Percentiles rank a stretch among this genome's conserved stretches.
These are phyloP conservation scores for Fraxinus platypoda DNA, from an alignment of 305 asterid species.

Conservation along the genomic window DNA sequence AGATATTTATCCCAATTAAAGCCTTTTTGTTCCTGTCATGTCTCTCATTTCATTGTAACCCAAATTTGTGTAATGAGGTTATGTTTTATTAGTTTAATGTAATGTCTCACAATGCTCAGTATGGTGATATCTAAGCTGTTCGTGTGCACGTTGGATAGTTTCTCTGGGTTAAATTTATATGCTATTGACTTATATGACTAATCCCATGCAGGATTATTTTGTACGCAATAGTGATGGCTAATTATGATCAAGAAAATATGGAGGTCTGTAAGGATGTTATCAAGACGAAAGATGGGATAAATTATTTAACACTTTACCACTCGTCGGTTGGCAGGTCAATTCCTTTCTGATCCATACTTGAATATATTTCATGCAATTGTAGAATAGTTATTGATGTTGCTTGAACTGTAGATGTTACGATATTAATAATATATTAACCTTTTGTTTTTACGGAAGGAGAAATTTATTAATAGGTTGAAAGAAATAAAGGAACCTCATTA, in stretches of 20 bases:
- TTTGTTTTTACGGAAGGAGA: not conserved
- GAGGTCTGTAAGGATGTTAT: slow-evolving; percentile 54
- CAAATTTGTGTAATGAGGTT: not conserved
- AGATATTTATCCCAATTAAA: not conserved
- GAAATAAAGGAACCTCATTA: not conserved
- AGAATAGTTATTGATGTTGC: not conserved
- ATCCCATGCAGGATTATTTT: slow-evolving; percentile 62
- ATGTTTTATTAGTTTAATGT: not conserved
- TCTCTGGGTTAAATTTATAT: not conserved
- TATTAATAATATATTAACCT: not conserved
- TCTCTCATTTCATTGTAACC: not conserved
- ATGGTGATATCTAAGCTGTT: slow-evolving; percentile 12
- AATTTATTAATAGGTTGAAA: not conserved
- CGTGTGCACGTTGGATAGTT: slow-evolving; percentile 1
- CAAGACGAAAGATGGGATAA: slow-evolving; percentile 66
- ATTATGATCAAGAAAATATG: slow-evolving; percentile 65
- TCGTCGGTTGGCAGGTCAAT: slow-evolving; percentile 85
- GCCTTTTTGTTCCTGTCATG: not conserved
- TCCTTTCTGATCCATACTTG: slow-evolving; percentile 14
- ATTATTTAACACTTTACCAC: slow-evolving; percentile 67
- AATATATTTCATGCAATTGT: slow-evolving; percentile 7
- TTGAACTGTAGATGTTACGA: not conserved
- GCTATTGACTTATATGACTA: slow-evolving; percentile 17
- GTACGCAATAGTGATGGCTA: slow-evolving; percentile 74
- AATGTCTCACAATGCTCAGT: not conserved